These are phyloP conservation scores for Zygoascus bituminiphila DNA, from an alignment of 805 yeast species.

Conservation along the genomic window DNA sequence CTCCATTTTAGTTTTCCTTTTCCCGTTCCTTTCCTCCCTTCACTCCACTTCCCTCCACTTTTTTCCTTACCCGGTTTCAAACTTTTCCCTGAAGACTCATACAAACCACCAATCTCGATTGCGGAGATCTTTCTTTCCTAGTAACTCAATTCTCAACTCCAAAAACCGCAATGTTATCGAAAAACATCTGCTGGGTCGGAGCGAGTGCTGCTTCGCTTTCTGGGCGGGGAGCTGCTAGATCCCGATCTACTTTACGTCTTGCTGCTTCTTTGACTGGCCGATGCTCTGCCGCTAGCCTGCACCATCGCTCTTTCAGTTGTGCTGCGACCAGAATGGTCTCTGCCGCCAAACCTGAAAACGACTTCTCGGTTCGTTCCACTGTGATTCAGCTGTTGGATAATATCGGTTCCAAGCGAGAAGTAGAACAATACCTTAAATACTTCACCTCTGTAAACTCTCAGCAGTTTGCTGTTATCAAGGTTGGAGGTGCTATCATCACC, in stretches of 20 bases:
- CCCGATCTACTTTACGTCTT: neutral
- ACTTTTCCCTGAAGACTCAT: neutral
- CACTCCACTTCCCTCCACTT: neutral
- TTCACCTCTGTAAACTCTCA: slow-evolving; percentile 83
- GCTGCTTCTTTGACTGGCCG: neutral
- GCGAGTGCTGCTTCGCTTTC: neutral
- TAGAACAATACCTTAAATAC: slow-evolving; percentile 92
- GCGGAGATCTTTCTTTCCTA: neutral
- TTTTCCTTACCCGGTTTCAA: neutral
- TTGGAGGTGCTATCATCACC: slow-evolving; percentile 98
- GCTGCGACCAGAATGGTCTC: slow-evolving; percentile 1
- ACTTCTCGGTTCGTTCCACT: slow-evolving; percentile 68
- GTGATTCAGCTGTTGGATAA: slow-evolving; percentile 91
- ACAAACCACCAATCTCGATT: neutral
- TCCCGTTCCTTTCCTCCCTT: too few relatives aligned
- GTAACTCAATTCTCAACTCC: neutral
- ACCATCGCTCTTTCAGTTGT: neutral
- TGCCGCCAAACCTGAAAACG: neutral
- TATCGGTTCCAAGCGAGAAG: slow-evolving; percentile 96
- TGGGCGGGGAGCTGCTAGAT: neutral
- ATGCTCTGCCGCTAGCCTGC: neutral
- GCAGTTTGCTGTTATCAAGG: slow-evolving; percentile 97
- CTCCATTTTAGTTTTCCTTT: too few relatives aligned
- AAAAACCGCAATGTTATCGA: neutral
- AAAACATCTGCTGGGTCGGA: neutral